A percentile compares a stretch with the other conserved stretches of the same genome.
phyloP scores from a whole-genome alignment of 2,329 filamentous ascomycete species.

The Pyrenophora graminea region DNA sequence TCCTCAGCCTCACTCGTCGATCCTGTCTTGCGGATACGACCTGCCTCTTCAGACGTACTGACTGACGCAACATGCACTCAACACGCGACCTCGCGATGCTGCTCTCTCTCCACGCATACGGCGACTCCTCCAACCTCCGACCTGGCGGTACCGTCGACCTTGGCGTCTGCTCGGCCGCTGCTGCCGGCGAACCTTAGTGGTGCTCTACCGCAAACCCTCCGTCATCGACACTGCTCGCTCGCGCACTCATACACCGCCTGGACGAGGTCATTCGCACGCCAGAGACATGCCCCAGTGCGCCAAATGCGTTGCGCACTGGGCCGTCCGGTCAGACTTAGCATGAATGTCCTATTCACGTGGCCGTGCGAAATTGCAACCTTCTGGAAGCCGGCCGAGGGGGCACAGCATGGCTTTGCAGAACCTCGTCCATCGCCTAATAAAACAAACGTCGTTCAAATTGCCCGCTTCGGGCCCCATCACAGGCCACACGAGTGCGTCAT shows the following conservation, averaged over 20 bases:
- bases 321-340: conserved; percentile 6
- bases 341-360: conserved; percentile 22
- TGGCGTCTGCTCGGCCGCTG: conserved; percentile 21
- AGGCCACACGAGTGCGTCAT: conserved; percentile 32
- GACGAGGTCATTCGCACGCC: conserved; percentile 7
- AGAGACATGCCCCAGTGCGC: conserved; percentile 8
- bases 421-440: conserved; percentile 32
- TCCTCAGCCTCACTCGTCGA: conserved; percentile 45
- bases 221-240: conserved; percentile 7
- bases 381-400: conserved; percentile 19
- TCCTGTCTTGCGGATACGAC: conserved; percentile 27
- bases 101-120: neutral
- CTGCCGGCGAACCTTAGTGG: conserved; percentile 37
- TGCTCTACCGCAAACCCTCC: conserved; percentile 16
- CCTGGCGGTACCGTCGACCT: conserved; percentile 6
- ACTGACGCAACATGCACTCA: conserved; percentile 3
- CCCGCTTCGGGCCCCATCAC: conserved; percentile 14
- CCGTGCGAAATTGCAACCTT: conserved; percentile 18
- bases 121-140: conserved; percentile 13
- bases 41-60: neutral
- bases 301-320: conserved; percentile 11
- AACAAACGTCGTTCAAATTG: conserved; percentile 36
- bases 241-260: no score
- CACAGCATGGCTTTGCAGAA: conserved; percentile 17
- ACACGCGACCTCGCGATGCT: conserved; percentile 5